These are phyloP conservation scores for Gonapodya sp. DNA, from an alignment of 192 early-diverging fungal species.

Conservation along the genomic window DNA sequence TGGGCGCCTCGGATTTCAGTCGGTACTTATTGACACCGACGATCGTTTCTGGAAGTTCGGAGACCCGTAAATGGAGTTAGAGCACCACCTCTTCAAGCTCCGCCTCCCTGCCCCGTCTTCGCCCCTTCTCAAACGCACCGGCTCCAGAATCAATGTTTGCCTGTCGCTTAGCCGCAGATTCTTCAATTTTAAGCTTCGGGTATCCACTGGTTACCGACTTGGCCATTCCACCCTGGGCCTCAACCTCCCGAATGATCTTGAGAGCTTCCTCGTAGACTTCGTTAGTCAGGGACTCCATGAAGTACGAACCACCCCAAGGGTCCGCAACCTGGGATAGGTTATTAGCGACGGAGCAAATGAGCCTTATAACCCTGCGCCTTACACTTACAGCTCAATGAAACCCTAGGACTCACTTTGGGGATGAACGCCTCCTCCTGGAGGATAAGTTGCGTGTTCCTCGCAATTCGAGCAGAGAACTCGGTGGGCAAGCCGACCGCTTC, in stretches of 20 bases:
- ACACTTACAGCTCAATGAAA: too few relatives aligned
- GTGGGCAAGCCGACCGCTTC: conserved; percentile 84
- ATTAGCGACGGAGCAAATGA: not conserved
- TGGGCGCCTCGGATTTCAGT: conserved; percentile 46
- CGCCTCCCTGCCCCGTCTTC: too few relatives aligned
- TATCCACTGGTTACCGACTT: conserved; percentile 76
- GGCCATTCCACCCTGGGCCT: conserved; percentile 82
- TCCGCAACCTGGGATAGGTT: conserved; percentile 70
- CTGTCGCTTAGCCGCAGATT: conserved; percentile 77
- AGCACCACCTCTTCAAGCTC: too few relatives aligned
- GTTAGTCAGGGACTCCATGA: conserved; percentile 86
- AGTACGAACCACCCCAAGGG: conserved; percentile 85
- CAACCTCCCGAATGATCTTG: conserved; percentile 66
- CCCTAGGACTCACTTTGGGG: conserved; percentile 46
- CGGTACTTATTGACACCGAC: conserved; percentile 88
- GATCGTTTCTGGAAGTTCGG: conserved; percentile 53
- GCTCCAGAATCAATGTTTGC: conserved; percentile 81
- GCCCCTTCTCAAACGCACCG: too few relatives aligned
- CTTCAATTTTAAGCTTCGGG: conserved; percentile 83
- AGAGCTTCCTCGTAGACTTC: conserved; percentile 61
- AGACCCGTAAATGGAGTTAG: not conserved
- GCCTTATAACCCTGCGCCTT: too few relatives aligned
- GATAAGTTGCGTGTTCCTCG: conserved; percentile 84
- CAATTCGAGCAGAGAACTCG: conserved; percentile 74
- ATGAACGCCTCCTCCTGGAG: conserved; percentile 80